These are phyloP conservation scores for Salvia miltiorrhiza DNA, from an alignment of 257 asterid genomes.

Conservation along the genomic window DNA sequence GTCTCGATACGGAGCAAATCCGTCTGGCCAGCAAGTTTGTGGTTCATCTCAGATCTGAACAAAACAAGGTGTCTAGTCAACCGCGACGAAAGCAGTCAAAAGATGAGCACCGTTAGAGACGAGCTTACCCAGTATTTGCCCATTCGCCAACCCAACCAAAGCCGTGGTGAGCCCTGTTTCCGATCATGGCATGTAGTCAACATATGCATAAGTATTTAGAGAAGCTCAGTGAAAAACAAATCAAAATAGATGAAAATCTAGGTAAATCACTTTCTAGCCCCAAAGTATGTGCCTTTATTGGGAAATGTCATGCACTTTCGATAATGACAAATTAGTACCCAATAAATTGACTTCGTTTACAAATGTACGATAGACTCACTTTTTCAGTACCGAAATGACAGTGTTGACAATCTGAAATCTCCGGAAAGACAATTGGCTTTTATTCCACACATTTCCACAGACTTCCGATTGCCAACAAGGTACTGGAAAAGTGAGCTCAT, in stretches of 20 bases:
- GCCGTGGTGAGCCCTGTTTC: conserved; percentile 93
- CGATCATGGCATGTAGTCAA: conserved; percentile 21
- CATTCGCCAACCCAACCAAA: conserved; percentile 99
- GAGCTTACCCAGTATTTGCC: conserved; percentile 82
- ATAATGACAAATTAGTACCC: background rate
- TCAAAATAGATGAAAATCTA: background rate
- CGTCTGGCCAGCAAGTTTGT: conserved; percentile 50
- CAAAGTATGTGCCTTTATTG: background rate
- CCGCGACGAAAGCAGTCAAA: background rate
- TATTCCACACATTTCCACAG: background rate
- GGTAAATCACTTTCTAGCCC: background rate
- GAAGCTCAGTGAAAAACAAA: background rate
- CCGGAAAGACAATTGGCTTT: background rate
- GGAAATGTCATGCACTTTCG: too few species aligned
- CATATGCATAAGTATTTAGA: conserved; percentile 10
- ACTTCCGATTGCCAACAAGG: background rate
- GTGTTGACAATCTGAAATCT: background rate
- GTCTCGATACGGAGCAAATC: conserved; percentile 77
- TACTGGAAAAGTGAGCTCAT: background rate
- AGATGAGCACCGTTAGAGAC: background rate
- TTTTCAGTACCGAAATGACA: background rate
- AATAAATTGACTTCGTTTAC: background rate
- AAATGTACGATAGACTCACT: too few species aligned
- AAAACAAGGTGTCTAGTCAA: background rate
- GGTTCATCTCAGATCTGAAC: conserved; percentile 66